These are phyloP conservation scores for Pholiota conissans DNA, from an alignment of 768 basidiomycete species.

Conservation along the genomic window DNA sequence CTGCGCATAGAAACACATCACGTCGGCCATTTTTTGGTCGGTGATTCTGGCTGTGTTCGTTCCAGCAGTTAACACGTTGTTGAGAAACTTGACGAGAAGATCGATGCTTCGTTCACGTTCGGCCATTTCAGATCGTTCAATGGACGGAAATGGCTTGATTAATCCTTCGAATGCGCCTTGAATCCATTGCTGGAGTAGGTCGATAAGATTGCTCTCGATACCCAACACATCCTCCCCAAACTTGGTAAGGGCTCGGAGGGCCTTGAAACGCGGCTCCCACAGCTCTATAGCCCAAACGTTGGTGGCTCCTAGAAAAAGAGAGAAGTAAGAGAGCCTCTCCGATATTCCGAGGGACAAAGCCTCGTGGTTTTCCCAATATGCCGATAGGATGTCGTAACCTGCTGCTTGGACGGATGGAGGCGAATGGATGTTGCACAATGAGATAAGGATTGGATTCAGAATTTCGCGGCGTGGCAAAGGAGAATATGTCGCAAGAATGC, in stretches of 20 bases:
- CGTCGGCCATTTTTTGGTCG: constrained; percentile 54
- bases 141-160: constrained; percentile 28
- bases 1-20: constrained; percentile 60
- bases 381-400: constrained; percentile 71
- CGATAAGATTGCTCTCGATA: constrained; percentile 58
- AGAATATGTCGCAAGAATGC: constrained; percentile 46
- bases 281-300: constrained; percentile 63
- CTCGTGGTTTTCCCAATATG: constrained; percentile 66
- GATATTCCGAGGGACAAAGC: constrained; percentile 45
- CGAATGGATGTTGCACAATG: constrained; percentile 54
- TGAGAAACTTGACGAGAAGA: constrained; percentile 58
- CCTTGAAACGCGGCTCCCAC: constrained; percentile 71
- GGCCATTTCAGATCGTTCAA: constrained; percentile 40
- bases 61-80: constrained; percentile 45
- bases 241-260: constrained; percentile 62
- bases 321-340: constrained; percentile 64
- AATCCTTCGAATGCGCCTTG: constrained; percentile 61
- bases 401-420: constrained; percentile 61
- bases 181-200: constrained; percentile 65
- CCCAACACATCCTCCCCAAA: constrained; percentile 62
- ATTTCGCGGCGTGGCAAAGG: constrained; percentile 53
- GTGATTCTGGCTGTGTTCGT: constrained; percentile 61
- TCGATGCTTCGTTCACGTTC: constrained; percentile 70
- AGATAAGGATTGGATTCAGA: constrained; percentile 61
- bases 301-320: constrained; percentile 52